These are phyloP conservation scores for Penicillium maclennaniae DNA, from an alignment of 495 filamentous ascomycete genomes.

Conservation along the genomic window DNA sequence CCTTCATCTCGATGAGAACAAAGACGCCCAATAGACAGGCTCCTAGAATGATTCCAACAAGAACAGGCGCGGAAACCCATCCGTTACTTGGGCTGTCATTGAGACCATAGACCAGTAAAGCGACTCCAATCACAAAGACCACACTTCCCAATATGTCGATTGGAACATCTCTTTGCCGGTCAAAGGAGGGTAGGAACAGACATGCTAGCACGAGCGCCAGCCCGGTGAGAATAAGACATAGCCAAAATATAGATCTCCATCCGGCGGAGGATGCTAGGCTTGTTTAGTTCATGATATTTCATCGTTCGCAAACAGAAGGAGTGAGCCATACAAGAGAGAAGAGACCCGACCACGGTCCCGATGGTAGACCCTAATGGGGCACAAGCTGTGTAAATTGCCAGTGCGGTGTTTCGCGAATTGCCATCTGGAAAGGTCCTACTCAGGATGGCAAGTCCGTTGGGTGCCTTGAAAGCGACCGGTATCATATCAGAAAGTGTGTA, in stretches of 20 bases:
- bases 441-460: background rate
- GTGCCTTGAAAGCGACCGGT: background rate
- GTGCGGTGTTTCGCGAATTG: background rate
- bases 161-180: background rate
- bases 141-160: background rate
- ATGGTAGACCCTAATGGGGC: background rate
- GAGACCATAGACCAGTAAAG: background rate
- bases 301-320: background rate
- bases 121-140: background rate
- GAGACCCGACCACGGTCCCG: background rate
- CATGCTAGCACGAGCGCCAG: background rate
- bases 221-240: background rate
- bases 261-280: background rate
- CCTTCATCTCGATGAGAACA: background rate
- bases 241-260: constrained; percentile 1
- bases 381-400: background rate
- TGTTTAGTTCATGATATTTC: too few relatives aligned
- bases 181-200: background rate
- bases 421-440: background rate
- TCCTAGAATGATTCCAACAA: background rate
- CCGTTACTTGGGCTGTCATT: background rate
- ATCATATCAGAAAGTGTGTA: background rate
- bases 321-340: background rate
- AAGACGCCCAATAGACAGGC: background rate
- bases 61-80: background rate